Percentiles rank a stretch among this genome's conserved stretches.
phyloP scores from a whole-genome alignment of 192 early-diverging fungal species.

The Coemansia sp. region DNA sequence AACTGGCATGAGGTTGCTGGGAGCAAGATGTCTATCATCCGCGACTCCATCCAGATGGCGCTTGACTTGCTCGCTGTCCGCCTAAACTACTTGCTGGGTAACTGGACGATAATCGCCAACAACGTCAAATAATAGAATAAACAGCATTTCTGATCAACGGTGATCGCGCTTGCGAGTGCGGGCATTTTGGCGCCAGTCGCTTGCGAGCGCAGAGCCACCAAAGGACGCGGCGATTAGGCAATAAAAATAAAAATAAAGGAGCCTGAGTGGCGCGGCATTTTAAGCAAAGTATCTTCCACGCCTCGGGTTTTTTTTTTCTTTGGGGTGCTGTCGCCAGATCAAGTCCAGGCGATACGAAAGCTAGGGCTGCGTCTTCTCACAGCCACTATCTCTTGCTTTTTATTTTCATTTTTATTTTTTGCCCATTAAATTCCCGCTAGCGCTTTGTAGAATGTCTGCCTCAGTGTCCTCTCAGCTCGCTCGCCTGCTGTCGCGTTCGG shows the following conservation, averaged over 20 bases:
- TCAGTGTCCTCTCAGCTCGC: conserved; percentile 33
- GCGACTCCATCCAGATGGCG: conserved; percentile 90
- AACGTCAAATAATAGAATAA: not conserved
- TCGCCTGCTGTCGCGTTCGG: conserved; percentile 49
- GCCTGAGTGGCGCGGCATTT: not conserved
- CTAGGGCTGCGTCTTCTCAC: no score
- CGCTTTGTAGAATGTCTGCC: conserved; percentile 45
- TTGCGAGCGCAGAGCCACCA: not conserved
- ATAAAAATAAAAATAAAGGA: no score
- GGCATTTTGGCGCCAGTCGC: not conserved
- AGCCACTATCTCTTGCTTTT: conserved; percentile 1
- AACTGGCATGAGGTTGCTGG: conserved; percentile 98
- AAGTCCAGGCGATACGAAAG: no score
- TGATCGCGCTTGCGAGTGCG: not conserved
- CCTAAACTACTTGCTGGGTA: conserved; percentile 79
- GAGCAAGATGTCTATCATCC: conserved; percentile 86
- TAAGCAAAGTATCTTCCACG: no score
- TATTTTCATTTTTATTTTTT: not conserved
- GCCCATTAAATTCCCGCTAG: not conserved
- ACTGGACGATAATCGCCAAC: conserved; percentile 62
- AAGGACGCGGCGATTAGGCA: not conserved
- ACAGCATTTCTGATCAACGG: not conserved
- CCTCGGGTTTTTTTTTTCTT: no score
- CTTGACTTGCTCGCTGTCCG: conserved; percentile 86
- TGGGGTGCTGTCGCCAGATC: not conserved